These are phyloP conservation scores for Clonostachys byssicola DNA, from an alignment of 2,329 filamentous ascomycete genomes.

Conservation along the genomic window DNA sequence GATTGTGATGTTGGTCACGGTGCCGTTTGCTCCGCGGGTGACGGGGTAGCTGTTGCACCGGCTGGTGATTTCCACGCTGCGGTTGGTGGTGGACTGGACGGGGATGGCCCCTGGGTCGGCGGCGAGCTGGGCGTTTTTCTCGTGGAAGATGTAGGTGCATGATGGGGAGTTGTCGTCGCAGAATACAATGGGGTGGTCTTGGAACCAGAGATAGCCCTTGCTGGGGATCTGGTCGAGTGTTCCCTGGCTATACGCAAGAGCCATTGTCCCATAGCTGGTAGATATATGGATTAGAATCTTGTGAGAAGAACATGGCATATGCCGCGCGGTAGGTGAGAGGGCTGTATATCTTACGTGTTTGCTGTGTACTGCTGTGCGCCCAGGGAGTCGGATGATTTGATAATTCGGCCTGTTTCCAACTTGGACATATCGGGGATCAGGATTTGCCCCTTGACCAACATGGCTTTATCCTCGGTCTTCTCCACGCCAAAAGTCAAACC, in stretches of 20 bases:
- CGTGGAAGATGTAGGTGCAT: conserved; percentile 31
- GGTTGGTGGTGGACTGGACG: conserved; percentile 21
- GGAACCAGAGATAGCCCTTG: conserved; percentile 20
- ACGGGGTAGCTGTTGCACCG: conserved; percentile 22
- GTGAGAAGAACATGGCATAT: too few relatives aligned
- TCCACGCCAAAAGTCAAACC: too few relatives aligned
- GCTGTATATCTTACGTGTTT: conserved; percentile 20
- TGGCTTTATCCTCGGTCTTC: neutral
- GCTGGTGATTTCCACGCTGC: conserved; percentile 20
- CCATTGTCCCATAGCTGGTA: conserved; percentile 30
- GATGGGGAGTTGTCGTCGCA: conserved; percentile 11
- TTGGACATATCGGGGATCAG: conserved; percentile 27
- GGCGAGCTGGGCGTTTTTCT: conserved; percentile 10
- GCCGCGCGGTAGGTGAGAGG: too few relatives aligned
- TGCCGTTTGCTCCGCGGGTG: conserved; percentile 21
- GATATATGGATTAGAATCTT: neutral
- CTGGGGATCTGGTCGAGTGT: conserved; percentile 11
- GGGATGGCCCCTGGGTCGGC: conserved; percentile 4
- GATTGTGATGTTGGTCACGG: conserved; percentile 15
- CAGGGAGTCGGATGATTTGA: conserved; percentile 11
- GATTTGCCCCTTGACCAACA: conserved; percentile 20
- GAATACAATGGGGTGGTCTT: conserved; percentile 23
- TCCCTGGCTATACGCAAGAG: conserved; percentile 18
- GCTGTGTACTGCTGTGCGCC: conserved; percentile 35
- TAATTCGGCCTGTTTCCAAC: conserved; percentile 22